Evolutionary conservation across 73 alveolate species (phyloP), one percentile per base, ranked within the genome.

Genomic region (Paramecium biaurelia): DNA sequence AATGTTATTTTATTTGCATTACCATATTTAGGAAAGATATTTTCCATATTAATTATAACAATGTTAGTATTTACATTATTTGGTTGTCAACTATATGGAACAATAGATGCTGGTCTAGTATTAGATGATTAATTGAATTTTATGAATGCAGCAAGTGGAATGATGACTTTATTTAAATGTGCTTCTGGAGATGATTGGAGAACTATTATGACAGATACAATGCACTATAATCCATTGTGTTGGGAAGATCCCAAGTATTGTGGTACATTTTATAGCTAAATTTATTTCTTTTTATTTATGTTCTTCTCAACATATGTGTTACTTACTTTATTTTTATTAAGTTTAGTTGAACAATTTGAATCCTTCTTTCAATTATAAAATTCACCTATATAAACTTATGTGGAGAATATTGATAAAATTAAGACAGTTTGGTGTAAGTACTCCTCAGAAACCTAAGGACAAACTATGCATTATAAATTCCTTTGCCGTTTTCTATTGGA

Each of bases 191-290:
- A 79, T 79, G 72, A 79, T 43, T 79, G 70, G 70, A 79, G 90
- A 43, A 43, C 74, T 21, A 79, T 79, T 79, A 79, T 79, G 90
- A 79, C 74, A 20, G 90, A 79, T 26, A 79, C 90, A 7, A 79
- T 47, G 74, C 42, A 23, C 23, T 30, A 79, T 43, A 79, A 79
- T 45, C 90, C 90, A 4, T 79, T 30, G 14, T 79, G 90, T 79
- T 26, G 56, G 42, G 70, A 79, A 26, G 76, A 79, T 45, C 42
- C 70, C 2, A 79, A 79, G 18, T 79, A 79, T 79, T 79, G 90
- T 43, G 90, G 90, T 4, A 30, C 90, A 47, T 79, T 30, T 9
- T 38, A 38, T 21, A 42, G 47, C 6, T 23, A 43, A 43, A 42
- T 79, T 12, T 79, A 79, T 47, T 79, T 79, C 72, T 41, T 43